phyloP scores from a whole-genome alignment of 1,284 basidiomycete genomes.

The Naganishia liquefaciens region DNA sequence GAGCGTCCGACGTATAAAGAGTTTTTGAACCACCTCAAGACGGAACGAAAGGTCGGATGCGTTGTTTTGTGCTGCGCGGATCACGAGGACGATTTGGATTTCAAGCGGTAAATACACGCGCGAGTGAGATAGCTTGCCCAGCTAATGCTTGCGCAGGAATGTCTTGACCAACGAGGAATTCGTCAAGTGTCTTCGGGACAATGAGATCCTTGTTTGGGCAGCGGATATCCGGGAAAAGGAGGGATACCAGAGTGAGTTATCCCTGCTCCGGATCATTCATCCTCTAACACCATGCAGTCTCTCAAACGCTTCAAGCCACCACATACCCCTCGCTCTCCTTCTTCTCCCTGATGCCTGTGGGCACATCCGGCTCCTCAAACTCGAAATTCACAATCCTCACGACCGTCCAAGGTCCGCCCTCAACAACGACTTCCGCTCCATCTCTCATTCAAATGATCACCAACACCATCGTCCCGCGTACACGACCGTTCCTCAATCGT shows the following conservation, averaged over 20 bases:
- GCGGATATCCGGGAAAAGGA: slow-evolving; percentile 78
- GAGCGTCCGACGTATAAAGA: slow-evolving; percentile 65
- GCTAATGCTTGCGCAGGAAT: slow-evolving; percentile 55
- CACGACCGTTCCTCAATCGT: slow-evolving; percentile 69
- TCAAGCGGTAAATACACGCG: slow-evolving; percentile 66
- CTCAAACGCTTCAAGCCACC: slow-evolving; percentile 81
- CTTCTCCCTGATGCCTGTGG: slow-evolving; percentile 72
- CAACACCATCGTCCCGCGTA: slow-evolving; percentile 73
- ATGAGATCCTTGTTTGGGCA: slow-evolving; percentile 78
- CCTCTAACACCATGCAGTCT: slow-evolving; percentile 57
- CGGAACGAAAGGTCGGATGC: slow-evolving; percentile 72
- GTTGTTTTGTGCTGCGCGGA: slow-evolving; percentile 84
- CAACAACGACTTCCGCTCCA: slow-evolving; percentile 65
- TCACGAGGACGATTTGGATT: slow-evolving; percentile 82
- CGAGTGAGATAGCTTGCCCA: slow-evolving; percentile 4
- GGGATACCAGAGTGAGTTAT: slow-evolving; percentile 71
- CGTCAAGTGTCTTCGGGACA: slow-evolving; percentile 65
- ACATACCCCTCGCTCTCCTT: slow-evolving; percentile 92
- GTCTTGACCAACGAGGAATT: slow-evolving; percentile 74
- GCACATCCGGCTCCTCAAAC: slow-evolving; percentile 54
- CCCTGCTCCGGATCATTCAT: background rate
- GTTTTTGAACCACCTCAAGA: slow-evolving; percentile 68
- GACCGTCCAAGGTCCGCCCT: slow-evolving; percentile 71
- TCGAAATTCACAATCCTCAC: slow-evolving; percentile 74
- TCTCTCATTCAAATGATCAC: slow-evolving; percentile 67